These are phyloP conservation scores for Microbotryum intermedium DNA, from an alignment of 1,284 basidiomycete genomes.

Conservation along the genomic window DNA sequence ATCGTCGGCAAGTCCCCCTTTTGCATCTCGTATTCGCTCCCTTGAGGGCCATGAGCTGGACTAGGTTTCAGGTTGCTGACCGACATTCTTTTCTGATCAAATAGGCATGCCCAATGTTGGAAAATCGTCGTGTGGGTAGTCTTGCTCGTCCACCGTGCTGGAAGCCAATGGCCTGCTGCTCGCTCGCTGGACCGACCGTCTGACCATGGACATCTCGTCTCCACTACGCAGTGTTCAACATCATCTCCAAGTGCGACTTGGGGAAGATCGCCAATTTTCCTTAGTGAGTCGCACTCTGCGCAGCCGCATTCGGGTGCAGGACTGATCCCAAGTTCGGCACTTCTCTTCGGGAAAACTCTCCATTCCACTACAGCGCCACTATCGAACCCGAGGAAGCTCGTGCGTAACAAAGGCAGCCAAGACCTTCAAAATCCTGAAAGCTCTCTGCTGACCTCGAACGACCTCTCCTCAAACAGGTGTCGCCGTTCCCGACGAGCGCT, in stretches of 20 bases:
- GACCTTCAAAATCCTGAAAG: constrained; percentile 20
- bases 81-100: no score
- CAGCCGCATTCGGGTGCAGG: not conserved
- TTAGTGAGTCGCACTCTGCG: constrained; percentile 50
- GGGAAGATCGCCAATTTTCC: constrained; percentile 94
- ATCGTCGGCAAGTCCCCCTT: constrained; percentile 95
- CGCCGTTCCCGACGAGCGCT: constrained; percentile 90
- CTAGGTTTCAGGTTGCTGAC: no score
- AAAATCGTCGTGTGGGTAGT: constrained; percentile 60
- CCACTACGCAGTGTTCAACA: constrained; percentile 52
- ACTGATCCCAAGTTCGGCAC: not conserved
- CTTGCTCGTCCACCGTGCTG: constrained; percentile 42
- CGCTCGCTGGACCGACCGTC: not conserved
- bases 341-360: not conserved
- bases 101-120: constrained; percentile 72
- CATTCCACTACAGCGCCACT: constrained; percentile 19
- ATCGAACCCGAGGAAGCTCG: constrained; percentile 57
- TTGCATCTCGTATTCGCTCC: constrained; percentile 66
- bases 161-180: no score
- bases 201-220: constrained; percentile 38
- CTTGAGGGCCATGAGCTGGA: constrained; percentile 40
- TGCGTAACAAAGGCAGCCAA: constrained; percentile 27
- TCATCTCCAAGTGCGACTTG: constrained; percentile 87
- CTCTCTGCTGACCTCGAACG: constrained; percentile 41
- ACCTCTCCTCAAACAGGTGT: constrained; percentile 52